Percentiles rank a stretch among this genome's conserved stretches.
These are phyloP conservation scores for Spirogloea muscicola DNA, from an alignment of 139 green algal genomes.

Conservation along the genomic window DNA sequence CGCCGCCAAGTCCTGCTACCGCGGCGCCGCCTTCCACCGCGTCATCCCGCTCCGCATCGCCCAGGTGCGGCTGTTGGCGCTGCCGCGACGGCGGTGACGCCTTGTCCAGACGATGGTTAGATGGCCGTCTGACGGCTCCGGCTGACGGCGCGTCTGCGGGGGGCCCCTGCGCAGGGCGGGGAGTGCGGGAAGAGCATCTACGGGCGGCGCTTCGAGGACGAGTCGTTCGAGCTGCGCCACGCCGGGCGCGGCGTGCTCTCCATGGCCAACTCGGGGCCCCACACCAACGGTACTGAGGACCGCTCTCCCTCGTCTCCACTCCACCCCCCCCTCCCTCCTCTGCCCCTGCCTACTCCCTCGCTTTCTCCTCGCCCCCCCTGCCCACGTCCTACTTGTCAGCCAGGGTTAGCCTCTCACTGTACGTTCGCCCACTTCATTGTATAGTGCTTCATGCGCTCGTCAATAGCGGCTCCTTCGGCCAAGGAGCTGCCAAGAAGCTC, in stretches of 20 bases:
- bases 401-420: neutral
- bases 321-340: neutral
- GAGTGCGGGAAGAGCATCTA: constrained; percentile 53
- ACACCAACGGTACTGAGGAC: constrained; percentile 59
- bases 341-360: neutral
- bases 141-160: neutral
- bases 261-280: constrained; percentile 55
- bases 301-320: neutral
- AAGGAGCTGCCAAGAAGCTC: too few species aligned
- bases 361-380: neutral
- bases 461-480: too few species aligned
- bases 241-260: constrained; percentile 33
- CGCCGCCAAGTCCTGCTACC: constrained; percentile 26
- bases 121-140: neutral
- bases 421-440: neutral
- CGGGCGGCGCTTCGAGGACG: constrained; percentile 46
- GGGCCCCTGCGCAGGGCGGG: neutral
- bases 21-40: constrained; percentile 48
- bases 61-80: constrained; percentile 16
- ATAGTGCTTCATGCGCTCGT: too few species aligned
- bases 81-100: neutral
- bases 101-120: neutral
- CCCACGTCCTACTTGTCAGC: neutral
- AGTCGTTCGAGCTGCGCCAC: constrained; percentile 60
- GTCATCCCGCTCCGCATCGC: constrained; percentile 52